These are phyloP conservation scores for Lasiosphaeria miniovina DNA, from an alignment of 495 filamentous ascomycete species.

Conservation along the genomic window DNA sequence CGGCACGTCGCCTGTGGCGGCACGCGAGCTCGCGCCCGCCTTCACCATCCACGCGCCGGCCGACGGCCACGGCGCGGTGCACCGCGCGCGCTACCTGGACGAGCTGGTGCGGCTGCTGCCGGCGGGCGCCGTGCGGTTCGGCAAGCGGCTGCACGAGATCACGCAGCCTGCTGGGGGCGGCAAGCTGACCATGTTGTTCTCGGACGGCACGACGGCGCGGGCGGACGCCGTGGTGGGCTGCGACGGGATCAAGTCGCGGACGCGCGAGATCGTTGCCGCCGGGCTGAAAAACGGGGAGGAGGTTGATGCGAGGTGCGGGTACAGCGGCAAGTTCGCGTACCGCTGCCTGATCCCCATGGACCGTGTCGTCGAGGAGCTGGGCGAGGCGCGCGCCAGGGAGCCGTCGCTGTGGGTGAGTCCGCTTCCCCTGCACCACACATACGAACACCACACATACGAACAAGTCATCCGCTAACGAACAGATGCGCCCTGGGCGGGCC, in stretches of 20 bases:
- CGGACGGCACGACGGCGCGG: constrained; percentile 51
- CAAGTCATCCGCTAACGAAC: constrained; percentile 32
- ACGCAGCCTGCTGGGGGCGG: constrained; percentile 17
- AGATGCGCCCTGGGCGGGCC: too few relatives aligned
- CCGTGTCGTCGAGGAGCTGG: constrained; percentile 47
- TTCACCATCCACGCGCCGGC: constrained; percentile 25
- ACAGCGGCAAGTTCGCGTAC: constrained; percentile 52
- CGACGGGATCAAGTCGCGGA: constrained; percentile 54
- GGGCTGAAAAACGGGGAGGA: constrained; percentile 46
- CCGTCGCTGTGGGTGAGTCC: constrained; percentile 48
- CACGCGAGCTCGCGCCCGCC: constrained; percentile 6
- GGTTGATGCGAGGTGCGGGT: constrained; percentile 41
- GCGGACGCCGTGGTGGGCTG: constrained; percentile 57
- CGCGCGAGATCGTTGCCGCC: neutral
- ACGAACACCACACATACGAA: neutral
- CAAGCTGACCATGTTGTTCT: constrained; percentile 48
- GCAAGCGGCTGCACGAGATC: constrained; percentile 39
- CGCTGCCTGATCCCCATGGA: constrained; percentile 55
- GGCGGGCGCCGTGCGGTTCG: constrained; percentile 39
- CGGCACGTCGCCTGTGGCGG: constrained; percentile 8
- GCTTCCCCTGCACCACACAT: constrained; percentile 29
- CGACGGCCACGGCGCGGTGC: constrained; percentile 37
- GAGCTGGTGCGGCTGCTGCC: constrained; percentile 57
- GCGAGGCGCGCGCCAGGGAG: constrained; percentile 56
- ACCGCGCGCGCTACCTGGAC: constrained; percentile 59